These are phyloP conservation scores for Grosmannia clavigera DNA, from an alignment of 2,329 filamentous ascomycete genomes.

Conservation along the genomic window DNA sequence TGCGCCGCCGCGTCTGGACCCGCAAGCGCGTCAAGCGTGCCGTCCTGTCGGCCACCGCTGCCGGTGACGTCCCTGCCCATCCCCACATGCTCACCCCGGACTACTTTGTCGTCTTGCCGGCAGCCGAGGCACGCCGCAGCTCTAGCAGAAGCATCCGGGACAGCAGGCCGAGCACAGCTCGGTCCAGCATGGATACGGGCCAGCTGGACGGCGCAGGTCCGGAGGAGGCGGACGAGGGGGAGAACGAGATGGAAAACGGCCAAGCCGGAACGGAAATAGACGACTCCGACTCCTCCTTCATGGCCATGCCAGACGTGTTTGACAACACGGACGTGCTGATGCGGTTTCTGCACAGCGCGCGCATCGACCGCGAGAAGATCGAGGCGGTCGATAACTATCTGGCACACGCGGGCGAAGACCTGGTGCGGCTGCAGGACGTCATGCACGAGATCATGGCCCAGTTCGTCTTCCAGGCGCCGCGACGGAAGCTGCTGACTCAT, in stretches of 20 bases:
- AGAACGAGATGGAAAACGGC: background rate
- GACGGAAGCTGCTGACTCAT: conserved; percentile 60
- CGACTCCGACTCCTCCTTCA: conserved; percentile 5
- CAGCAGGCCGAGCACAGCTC: conserved; percentile 12
- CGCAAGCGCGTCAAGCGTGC: conserved; percentile 55
- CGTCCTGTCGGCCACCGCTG: conserved; percentile 11
- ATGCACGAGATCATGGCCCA: conserved; percentile 79
- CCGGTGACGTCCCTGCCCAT: conserved; percentile 19
- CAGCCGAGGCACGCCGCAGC: conserved; percentile 29
- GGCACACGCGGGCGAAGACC: conserved; percentile 59
- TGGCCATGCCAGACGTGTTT: conserved; percentile 28
- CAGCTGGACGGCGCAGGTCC: background rate
- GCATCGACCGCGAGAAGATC: conserved; percentile 83
- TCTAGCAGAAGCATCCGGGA: conserved; percentile 22
- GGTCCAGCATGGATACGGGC: too few species aligned
- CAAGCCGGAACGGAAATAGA: background rate
- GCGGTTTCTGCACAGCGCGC: conserved; percentile 50
- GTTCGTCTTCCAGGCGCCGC: conserved; percentile 82
- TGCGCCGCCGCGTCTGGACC: conserved; percentile 81
- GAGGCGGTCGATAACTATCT: conserved; percentile 71
- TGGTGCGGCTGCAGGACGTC: conserved; percentile 59
- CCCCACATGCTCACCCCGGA: conserved; percentile 59
- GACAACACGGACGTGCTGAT: conserved; percentile 58
- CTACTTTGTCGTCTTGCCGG: conserved; percentile 64
- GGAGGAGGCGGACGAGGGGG: background rate